These are phyloP conservation scores for Salix dunnii DNA, from an alignment of 345 rosid species.

Conservation along the genomic window DNA sequence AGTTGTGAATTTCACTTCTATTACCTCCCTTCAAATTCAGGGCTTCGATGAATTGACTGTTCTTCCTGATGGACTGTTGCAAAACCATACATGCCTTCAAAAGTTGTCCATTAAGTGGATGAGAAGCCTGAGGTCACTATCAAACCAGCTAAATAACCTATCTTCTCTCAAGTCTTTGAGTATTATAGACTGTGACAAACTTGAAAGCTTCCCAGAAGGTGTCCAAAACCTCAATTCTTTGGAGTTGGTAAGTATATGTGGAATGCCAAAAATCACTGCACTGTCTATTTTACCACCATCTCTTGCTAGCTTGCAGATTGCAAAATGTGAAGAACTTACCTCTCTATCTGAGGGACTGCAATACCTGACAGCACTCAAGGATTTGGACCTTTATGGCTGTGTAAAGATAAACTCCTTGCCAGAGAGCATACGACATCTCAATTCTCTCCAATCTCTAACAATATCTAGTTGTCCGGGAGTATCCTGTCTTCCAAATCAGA, in stretches of 20 bases:
- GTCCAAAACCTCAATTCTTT: not conserved
- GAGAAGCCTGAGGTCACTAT: not conserved
- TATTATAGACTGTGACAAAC: not conserved
- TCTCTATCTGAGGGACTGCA: not conserved
- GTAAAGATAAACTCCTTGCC: not conserved
- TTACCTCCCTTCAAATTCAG: not conserved
- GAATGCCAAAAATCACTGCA: too few relatives aligned
- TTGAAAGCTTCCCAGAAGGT: constrained; percentile 11
- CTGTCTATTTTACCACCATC: not conserved
- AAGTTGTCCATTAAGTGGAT: not conserved
- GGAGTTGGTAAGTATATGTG: not conserved
- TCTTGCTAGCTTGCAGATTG: not conserved
- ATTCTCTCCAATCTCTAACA: not conserved
- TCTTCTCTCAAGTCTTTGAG: not conserved
- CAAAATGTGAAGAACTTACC: not conserved
- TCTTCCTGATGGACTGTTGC: constrained; percentile 4
- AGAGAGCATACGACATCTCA: not conserved
- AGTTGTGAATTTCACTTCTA: not conserved
- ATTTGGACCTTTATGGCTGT: accelerated
- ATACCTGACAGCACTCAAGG: not conserved
- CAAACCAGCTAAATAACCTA: constrained; percentile 10
- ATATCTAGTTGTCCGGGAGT: not conserved
- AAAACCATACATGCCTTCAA: not conserved
- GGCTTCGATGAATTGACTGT: not conserved
- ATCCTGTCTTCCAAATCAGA: not conserved